Base-by-base conservation (phyloP, 306 rosid genomes). In the Vachellia pachyceras region DNA sequence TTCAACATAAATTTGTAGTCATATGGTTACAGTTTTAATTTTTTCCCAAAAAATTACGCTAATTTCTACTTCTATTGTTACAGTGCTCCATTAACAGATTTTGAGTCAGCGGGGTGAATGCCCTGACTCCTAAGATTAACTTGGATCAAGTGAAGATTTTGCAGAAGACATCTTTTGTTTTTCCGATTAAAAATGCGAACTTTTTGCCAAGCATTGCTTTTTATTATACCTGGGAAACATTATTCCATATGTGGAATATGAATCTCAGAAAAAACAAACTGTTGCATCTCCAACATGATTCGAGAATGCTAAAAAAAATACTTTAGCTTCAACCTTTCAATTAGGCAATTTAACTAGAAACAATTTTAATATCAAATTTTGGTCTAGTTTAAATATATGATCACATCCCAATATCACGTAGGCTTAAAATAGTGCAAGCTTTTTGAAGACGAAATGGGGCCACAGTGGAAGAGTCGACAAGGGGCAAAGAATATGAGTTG, bases 401-500 rank as follows among this genome's bases (percentile, higher is more conserved):
- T 13, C 12, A 14, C 7, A 10, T 10, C 39, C 4, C 12, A 10
- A 10, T 2, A 60, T 60, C 33, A 29, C 0, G 25, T 60, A 11
- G 64, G 18, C 1, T 15, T 4, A 7, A 60, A 45, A 15, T 18
- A 50, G 60, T 3, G 40, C 4, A 40, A 37, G 5, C 41, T 17
- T 55, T 55, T 8, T 10, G 55, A 77, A 72, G 55, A 35, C 20
- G 70, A n/a, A 41, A 0, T 52, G 86, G 82, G 76, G 29, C 71
- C 82, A 52, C 73, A 61, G 47, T 22, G 75, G 80, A 77, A 69
- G 87, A 86, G 84, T 86, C 70, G 2, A 9, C 17, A n/a, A n/a
- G 58, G 77, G 89, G 89, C 81, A 87, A 89, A 83, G 94, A 93
- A 91, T 89, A 87, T 87, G 20, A 82, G 86, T 85, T 84, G 44